Evolutionary conservation across 139 green algal genomes (phyloP).

Genomic region (Coelastrella sp.): DNA sequence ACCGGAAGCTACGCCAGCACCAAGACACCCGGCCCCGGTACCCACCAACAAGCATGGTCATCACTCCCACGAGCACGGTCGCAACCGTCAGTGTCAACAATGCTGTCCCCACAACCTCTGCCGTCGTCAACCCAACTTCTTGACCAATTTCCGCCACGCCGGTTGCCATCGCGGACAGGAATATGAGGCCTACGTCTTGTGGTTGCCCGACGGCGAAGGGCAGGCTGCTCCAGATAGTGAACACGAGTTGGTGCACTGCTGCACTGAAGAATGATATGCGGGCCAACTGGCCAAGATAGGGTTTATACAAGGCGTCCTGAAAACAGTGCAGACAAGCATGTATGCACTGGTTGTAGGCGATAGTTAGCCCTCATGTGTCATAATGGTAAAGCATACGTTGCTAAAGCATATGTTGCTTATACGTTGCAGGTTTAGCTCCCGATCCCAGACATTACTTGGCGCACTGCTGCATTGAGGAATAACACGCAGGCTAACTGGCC

Average conservation of each 20-base stretch:
- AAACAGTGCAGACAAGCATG: not conserved
- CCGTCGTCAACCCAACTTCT: constrained; percentile 18
- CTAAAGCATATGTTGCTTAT: no score
- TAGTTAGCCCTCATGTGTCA: no score
- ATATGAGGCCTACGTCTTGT: constrained; percentile 86
- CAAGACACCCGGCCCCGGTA: not conserved
- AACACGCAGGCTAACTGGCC: constrained; percentile 39
- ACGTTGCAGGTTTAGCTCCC: not conserved
- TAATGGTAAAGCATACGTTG: no score
- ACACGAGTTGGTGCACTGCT: constrained; percentile 79
- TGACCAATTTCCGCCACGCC: constrained; percentile 60
- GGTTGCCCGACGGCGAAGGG: constrained; percentile 84
- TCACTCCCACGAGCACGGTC: constrained; percentile 77
- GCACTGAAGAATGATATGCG: constrained; percentile 47
- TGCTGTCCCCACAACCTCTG: constrained; percentile 70
- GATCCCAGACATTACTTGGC: constrained; percentile 77
- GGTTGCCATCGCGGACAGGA: constrained; percentile 82
- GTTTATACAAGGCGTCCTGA: constrained; percentile 40
- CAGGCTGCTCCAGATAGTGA: constrained; percentile 68
- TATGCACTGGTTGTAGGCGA: no score
- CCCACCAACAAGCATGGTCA: constrained; percentile 77
- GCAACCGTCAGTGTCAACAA: constrained; percentile 72
- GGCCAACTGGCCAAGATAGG: constrained; percentile 33
- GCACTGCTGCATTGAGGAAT: constrained; percentile 59
- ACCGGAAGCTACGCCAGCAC: no score